Evolutionary conservation across 2,329 filamentous ascomycete genomes (phyloP), one percentile per base, ranked within the genome.

Genomic region (Iodosphaeria phyllophila): DNA sequence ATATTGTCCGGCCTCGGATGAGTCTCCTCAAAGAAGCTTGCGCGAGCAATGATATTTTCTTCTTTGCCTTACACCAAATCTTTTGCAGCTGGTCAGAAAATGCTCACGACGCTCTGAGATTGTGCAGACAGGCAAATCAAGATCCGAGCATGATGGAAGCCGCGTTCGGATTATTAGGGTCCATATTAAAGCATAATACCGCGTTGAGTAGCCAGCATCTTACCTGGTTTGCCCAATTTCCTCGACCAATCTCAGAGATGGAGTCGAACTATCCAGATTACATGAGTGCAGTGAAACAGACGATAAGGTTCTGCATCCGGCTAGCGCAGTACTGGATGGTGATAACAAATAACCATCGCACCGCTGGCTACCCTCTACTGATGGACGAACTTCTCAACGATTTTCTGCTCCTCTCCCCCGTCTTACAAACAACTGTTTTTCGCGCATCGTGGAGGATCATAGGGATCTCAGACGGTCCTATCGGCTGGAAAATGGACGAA

Each of bases 1-100:
- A 36, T 4, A 37, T 58, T 3, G 64, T 64, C 30, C 37, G 40
- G 22, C 50, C 50, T 13, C 57, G 74, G 16, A 50, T 68, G 17
- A 33, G 42, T n/a, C 52, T 76, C 6, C 47, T 83, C 8, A 38
- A 34, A 14, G 50, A 64, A 13, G 74, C 75, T 2, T 74, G 68
- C 33, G 21, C 32, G 2, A 36, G 41, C 1, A 43, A 56, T 4
- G 77, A 84, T 41, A 32, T 52, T 23, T 66, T 76, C 38, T 83
- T 74, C 39, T 35, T 82, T 24, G 52, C 60, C 5, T 41, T 77
- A 8, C 74, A 78, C 39, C 73, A 78, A 38, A 30, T 74, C 2
- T 72, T 67, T 41, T 76, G 70, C 38, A 38, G 61, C 12, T 66
- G 62, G 58, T 58, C 56, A 4, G 28, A 47, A 3, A 41, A 51